Percentiles rank a stretch among this genome's conserved stretches.
Evolutionary conservation across 1,139 yeast species (phyloP).

Genomic region (Entelexis paramagnoliae): DNA sequence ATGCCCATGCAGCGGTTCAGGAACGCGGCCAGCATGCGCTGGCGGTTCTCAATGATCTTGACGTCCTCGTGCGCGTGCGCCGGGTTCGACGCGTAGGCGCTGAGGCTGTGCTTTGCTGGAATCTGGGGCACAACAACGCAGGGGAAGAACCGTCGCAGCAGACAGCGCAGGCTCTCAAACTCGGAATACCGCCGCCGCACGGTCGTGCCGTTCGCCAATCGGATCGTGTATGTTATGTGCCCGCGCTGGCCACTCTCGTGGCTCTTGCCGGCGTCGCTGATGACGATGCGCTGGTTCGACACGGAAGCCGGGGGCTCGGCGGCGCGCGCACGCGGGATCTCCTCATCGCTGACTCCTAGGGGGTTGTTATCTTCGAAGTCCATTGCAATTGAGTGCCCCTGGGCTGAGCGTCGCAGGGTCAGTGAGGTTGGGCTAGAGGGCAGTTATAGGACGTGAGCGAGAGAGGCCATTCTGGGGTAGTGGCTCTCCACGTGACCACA

Average conservation of each 20-base stretch:
- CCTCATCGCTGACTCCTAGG: slow-evolving; percentile 33
- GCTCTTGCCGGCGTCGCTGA: slow-evolving; percentile 67
- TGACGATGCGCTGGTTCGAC: slow-evolving; percentile 35
- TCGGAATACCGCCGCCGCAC: slow-evolving; percentile 85
- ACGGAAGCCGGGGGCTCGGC: slow-evolving; percentile 8
- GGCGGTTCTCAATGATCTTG: slow-evolving; percentile 50
- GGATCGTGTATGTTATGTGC: slow-evolving; percentile 73
- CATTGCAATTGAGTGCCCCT: slow-evolving; percentile 22
- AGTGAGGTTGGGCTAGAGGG: not conserved
- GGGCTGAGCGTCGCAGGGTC: not conserved
- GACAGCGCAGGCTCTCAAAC: slow-evolving; percentile 69
- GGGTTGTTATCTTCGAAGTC: slow-evolving; percentile 40
- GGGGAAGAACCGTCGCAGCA: slow-evolving; percentile 66
- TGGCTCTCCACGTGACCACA: slow-evolving; percentile 2
- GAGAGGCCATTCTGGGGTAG: slow-evolving; percentile 5
- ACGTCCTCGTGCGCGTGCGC: slow-evolving; percentile 48
- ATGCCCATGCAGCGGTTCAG: slow-evolving; percentile 63
- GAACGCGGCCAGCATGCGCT: slow-evolving; percentile 66
- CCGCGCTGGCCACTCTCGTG: slow-evolving; percentile 64
- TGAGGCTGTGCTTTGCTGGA: slow-evolving; percentile 75
- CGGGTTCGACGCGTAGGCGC: slow-evolving; percentile 42
- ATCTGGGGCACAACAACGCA: slow-evolving; percentile 82
- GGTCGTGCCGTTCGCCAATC: slow-evolving; percentile 43
- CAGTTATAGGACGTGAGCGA: not conserved
- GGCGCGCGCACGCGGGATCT: slow-evolving; percentile 15